Evolutionary conservation across 805 yeast species (phyloP).

Genomic region (Schwanniomyces yamadae): DNA sequence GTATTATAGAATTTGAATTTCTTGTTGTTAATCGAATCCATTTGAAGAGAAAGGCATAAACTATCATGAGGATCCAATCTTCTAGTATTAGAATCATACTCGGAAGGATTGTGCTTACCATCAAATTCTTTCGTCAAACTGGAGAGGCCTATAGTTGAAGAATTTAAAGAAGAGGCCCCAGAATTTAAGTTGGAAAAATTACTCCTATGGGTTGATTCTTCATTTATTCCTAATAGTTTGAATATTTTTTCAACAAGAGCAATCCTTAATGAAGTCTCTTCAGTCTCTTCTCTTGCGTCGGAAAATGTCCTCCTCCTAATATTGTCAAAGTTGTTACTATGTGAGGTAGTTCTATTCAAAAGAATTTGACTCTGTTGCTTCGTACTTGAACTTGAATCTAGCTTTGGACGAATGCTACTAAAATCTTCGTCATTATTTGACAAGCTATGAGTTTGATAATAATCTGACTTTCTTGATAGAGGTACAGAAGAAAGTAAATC

Average conservation of each 20-base stretch:
- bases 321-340: conserved; percentile 6
- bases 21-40: conserved; percentile 18
- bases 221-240: conserved; percentile 59
- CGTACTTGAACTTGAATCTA: conserved; percentile 2
- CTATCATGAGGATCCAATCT: conserved; percentile 8
- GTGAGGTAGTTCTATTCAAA: conserved; percentile 15
- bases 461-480: conserved; percentile 44
- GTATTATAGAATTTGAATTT: conserved; percentile 30
- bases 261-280: conserved; percentile 59
- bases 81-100: conserved; percentile 19
- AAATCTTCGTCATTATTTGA: conserved; percentile 8
- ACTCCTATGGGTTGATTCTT: conserved; percentile 30
- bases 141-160: conserved; percentile 31
- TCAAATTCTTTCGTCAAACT: conserved; percentile 16
- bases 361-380: not conserved
- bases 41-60: too few species aligned
- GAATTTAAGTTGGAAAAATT: conserved; percentile 7
- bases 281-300: conserved; percentile 63
- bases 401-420: conserved; percentile 10
- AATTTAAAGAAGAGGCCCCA: conserved; percentile 21
- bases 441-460: conserved; percentile 18
- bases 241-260: conserved; percentile 75
- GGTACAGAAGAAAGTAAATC: conserved; percentile 83
- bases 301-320: conserved; percentile 43
- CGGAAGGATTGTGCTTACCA: conserved; percentile 10